Conservation (phyloP, 2,329 filamentous ascomycete species). For the Pestalotiopsis sp. region DNA sequence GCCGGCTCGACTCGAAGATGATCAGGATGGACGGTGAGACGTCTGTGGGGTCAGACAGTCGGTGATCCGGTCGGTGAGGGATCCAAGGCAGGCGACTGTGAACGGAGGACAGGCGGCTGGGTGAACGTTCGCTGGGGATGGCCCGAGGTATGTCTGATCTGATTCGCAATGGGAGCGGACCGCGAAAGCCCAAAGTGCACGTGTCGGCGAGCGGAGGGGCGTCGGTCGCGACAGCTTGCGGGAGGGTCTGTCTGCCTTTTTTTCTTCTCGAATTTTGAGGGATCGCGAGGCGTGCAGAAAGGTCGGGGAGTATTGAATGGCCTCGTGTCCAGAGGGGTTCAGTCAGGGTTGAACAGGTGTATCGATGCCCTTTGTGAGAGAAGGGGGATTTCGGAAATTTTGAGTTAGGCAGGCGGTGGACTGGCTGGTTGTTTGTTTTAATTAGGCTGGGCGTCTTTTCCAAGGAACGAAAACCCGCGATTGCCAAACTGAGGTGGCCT, state of each 20-base stretch:
- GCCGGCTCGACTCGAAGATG: conserved; percentile 25
- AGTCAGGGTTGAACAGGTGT: neutral
- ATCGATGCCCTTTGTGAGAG: neutral
- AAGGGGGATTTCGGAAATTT: neutral
- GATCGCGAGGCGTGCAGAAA: neutral
- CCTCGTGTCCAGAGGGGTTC: neutral
- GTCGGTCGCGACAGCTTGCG: neutral
- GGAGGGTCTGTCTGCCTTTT: neutral
- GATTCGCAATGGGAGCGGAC: neutral
- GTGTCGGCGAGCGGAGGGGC: neutral
- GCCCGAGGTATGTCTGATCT: neutral
- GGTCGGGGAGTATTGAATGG: neutral
- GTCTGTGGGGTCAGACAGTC: neutral
- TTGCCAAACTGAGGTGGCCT: conserved; percentile 3
- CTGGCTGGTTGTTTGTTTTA: neutral
- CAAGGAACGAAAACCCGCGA: neutral
- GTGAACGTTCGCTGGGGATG: neutral
- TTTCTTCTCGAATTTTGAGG: neutral
- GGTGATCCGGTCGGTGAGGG: neutral
- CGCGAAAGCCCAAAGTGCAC: neutral
- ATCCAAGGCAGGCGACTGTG: neutral
- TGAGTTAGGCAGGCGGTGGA: conserved; percentile 16
- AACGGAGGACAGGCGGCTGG: neutral
- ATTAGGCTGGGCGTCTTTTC: neutral
- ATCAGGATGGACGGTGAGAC: neutral